phyloP scores from a whole-genome alignment of 2,329 filamentous ascomycete species.

The Penicillium sp. region DNA sequence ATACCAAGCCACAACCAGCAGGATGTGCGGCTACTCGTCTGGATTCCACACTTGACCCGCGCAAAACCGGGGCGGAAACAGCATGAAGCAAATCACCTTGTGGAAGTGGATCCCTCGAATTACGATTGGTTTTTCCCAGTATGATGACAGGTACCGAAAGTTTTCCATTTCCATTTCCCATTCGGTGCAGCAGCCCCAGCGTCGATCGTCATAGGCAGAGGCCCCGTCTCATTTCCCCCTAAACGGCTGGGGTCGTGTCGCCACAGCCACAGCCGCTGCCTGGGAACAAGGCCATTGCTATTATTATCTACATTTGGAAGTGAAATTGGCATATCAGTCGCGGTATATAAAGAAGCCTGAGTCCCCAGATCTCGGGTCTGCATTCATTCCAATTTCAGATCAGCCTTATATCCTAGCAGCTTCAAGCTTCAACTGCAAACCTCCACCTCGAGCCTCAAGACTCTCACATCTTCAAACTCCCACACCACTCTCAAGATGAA shows the following conservation, averaged over 20 bases:
- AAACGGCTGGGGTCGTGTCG: constrained; percentile 13
- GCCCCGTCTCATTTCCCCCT: constrained; percentile 1
- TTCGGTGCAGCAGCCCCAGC: too few relatives aligned
- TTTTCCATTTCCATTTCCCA: constrained; percentile 2
- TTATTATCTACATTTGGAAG: neutral
- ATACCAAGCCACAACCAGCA: too few relatives aligned
- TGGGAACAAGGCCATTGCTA: neutral
- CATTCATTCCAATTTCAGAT: too few relatives aligned
- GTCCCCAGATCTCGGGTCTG: too few relatives aligned
- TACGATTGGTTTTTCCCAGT: constrained; percentile 12
- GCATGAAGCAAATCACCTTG: constrained; percentile 4
- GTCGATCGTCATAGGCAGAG: constrained; percentile 12
- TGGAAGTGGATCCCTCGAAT: constrained; percentile 11
- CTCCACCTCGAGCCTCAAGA: neutral
- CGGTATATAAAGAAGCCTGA: neutral
- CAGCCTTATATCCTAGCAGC: too few relatives aligned
- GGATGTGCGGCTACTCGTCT: too few relatives aligned
- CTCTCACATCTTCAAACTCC: neutral
- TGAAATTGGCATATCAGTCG: constrained; percentile 1
- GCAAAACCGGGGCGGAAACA: constrained; percentile 4
- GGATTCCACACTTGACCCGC: too few relatives aligned
- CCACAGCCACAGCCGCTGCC: constrained; percentile 18
- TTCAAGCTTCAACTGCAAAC: neutral
- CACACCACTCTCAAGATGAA: constrained; percentile 27
- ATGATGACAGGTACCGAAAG: neutral